Evolutionary conservation across 2,329 filamentous ascomycete species (phyloP), one percentile per base, ranked within the genome.

Genomic region (Pleurostoma richardsiae): DNA sequence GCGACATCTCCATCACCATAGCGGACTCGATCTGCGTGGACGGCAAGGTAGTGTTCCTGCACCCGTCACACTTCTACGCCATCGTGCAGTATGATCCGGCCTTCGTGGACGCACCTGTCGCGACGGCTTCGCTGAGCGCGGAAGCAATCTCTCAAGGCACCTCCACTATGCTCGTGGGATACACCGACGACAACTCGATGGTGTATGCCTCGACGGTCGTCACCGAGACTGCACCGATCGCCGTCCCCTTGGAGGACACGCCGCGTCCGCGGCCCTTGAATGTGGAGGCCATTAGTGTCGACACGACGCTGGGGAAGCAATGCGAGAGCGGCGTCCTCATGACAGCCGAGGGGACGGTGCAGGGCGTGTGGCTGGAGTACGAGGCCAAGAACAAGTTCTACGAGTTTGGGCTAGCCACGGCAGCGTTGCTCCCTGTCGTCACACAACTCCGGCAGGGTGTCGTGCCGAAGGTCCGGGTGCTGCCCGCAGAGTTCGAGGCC

Each of bases 301-400:
- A 99, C 62, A 96, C 91, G 3, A 91, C 84, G 52, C 77, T 97
- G 4, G 91, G 90, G 49, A 84, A 85, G 2, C 90, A 96, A 59
- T 97, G 94, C 61, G 91, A 90, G 48, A 96, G 89, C 52, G 94
- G 94, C 61, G 94, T 97, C 1, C 78, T 99, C 38, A 83, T 96
- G 10, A 82, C 88, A 4, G 85, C 91, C 53, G 89, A 96, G 56
- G 94, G 94, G 28, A 90, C 88, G 5, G 91, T 97, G 0, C 90
- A 96, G 63, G 92, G 94, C 3, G 72, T 99, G 31, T 99, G 94
- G 94, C 76, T 99, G 45, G 96, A 91, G 5, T 99, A 97, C 64
- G 82, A 97, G 1, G 94, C 94, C 42, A 94, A 99, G 68, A 8
- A 95, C 52, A 92, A 97, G 66, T 99, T 97, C 59, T 92, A 97